Base-by-base conservation (phyloP, 768 basidiomycete genomes). In the Mycena leptocephala region DNA sequence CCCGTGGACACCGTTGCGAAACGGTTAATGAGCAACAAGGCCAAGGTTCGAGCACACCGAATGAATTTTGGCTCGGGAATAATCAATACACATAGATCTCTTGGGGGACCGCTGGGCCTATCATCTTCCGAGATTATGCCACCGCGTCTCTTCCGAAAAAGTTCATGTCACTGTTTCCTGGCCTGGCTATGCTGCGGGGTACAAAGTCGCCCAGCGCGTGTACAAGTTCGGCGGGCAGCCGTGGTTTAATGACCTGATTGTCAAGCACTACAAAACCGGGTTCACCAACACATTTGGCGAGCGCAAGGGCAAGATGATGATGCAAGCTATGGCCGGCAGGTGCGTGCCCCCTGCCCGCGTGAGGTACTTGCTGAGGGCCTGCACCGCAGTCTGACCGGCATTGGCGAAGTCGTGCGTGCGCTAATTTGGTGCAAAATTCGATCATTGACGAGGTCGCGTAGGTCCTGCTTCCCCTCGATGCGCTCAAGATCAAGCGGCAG, bases 191-290 rank as follows among this genome's bases (percentile, higher is more conserved):
- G 98, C 98, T 6, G 98, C 98, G 32, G 97, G 98, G 6, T 99
- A 99, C 93, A 99, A 99, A 85, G 87, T 99, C 81, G 86, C 96
- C 0, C 97, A 99, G 86, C 92, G 97, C 65, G 91, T 96, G 80
- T 98, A 97, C 93, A 99, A 98, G 87, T 99, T 99, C 81, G 98
- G 98, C 76, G 98, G 98, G 7, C 98, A 99, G 86, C 98, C 98
- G 18, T 99, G 93, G 91, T 98, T 99, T 86, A 95, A 97, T 86
- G 98, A 99, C 87, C 80, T 97, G 83, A 93, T 99, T 84, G 90
- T 90, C 78, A 92, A 90, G 81, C 89, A 97, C 86, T 96, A 94
- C 89, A 95, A 95, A 84, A 87, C 90, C n/a, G 82, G 88, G 67
- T 98, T 98, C 87, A 95, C 92, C 69, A 93, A 92, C 81, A 86